Evolutionary conservation across 306 rosid species (phyloP).

Genomic region (Dryas alaskensis): DNA sequence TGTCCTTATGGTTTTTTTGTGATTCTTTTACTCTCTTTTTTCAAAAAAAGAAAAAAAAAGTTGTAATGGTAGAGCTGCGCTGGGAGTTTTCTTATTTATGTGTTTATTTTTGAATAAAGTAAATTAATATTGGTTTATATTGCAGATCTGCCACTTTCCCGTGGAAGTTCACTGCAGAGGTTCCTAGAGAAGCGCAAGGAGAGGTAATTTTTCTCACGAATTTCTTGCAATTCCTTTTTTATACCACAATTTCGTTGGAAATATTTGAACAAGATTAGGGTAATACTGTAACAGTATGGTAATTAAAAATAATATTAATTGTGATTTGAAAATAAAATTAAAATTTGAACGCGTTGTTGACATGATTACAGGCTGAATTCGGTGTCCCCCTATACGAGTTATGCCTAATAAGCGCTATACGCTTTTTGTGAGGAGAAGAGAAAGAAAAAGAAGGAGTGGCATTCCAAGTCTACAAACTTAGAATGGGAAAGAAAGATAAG

Average conservation of each 20-base stretch:
- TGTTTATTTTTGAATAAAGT: background rate
- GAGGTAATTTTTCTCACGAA: constrained; percentile 32
- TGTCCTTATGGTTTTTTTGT: too few species aligned
- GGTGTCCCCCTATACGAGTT: constrained; percentile 25
- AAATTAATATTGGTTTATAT: background rate
- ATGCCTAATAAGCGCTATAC: background rate
- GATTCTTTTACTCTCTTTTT: too few species aligned
- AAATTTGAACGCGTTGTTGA: background rate
- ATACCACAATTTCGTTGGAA: too few species aligned
- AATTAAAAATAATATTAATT: too few species aligned
- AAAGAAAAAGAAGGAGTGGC: background rate
- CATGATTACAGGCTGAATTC: constrained; percentile 23
- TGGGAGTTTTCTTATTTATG: background rate
- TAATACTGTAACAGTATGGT: too few species aligned
- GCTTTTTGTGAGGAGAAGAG: background rate
- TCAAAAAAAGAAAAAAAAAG: too few species aligned
- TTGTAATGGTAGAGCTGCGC: too few species aligned
- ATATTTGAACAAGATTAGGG: too few species aligned
- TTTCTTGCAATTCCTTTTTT: background rate
- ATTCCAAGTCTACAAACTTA: too few species aligned
- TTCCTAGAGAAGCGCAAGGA: constrained; percentile 56
- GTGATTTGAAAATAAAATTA: background rate
- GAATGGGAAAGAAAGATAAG: too few species aligned
- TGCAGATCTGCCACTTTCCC: constrained; percentile 49
- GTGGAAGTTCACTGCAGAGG: constrained; percentile 44